Base-by-base conservation (phyloP, 1,284 basidiomycete genomes). In the Fomitopsis betulina region DNA sequence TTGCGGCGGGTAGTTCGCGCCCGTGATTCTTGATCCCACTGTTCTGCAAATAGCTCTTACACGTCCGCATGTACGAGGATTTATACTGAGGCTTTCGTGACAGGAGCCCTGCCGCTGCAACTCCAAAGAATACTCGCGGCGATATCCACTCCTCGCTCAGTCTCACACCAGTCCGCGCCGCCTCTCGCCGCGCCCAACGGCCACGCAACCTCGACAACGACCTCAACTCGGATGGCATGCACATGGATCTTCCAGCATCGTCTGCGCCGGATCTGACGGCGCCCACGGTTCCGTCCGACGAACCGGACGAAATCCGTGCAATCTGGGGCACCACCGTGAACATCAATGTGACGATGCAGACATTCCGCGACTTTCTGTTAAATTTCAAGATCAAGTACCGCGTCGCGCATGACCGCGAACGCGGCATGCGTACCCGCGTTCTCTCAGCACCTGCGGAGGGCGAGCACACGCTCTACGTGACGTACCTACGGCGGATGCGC, bases 271-370 rank as follows among this genome's bases (percentile, higher is more conserved):
- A 79, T 30, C 78, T 91, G 30, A 89, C 91, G 9, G 86, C 83
- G 0, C 82, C 82, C 12, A 79, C 78, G 8, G 78, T 75, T 0
- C 82, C 84, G 1, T 80, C 85, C 1, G 72, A 73, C 27, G 86
- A 90, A 62, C 85, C 87, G 3, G 83, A 92, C 61, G 90, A 91
- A 60, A 87, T 93, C 60, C 91, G 93, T 59, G 94, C 90, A 25
- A 94, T 98, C 65, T 98, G 96, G 96, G 96, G 96, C 38, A 99
- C 96, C 1, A 95, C 90, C 2, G 94, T 99, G 62, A 91, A 92
- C 64, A 82, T 98, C 23, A 82, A 85, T 5, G 92, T 97, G 72
- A 91, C 91, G 12, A 97, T 98, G 92, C 88, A 89, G 67, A 75
- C 88, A 30, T 98, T 98, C 78, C 85, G 87, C 51, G 86, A 92